Evolutionary conservation across 805 yeast genomes (phyloP), one percentile per base, ranked within the genome.

Genomic region (Candida ortonii): DNA sequence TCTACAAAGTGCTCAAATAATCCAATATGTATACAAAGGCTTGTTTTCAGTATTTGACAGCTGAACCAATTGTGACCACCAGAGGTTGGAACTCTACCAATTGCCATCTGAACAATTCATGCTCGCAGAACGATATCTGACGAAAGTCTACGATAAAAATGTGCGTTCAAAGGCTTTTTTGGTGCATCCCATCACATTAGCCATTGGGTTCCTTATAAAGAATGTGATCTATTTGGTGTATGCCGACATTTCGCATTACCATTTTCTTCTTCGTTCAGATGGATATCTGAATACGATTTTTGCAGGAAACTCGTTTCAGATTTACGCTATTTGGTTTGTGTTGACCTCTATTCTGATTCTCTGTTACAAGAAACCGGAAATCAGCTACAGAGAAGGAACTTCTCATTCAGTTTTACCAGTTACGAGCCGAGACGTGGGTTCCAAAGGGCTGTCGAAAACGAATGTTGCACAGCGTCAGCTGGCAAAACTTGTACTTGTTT

Each of bases 261-360:
- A 44, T 13, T 31, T 46, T 6, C 16, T 59, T 3, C 25, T 57
- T 2, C 42, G 45, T 16, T 40, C 60, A 7, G 25, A 30, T n/a
- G 55, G 61, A 8, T 41, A 44, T 7, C 23, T 57, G 6, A 61
- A 61, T 31, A 32, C 17, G 4, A 22, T 45, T 4, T 46, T 61
- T 38, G 64, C 61, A 2, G 59, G 58, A 7, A 47, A 50, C 22
- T 50, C 58, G 12, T 60, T 60, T 36, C 55, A 58, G 28, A 33
- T 48, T 10, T 60, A 43, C 25, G 9, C 41, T 2, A 4, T 30
- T 1, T 18, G 39, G 38, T 3, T 7, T 29, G 1, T 16, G 35
- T 7, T 49, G 48, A 28, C 15, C 36, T 3, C 16, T 41, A 14
- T 25, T 36, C 16, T 33, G 50, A 6, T n/a, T 6, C 6, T 50